A percentile compares a stretch with the other conserved stretches of the same genome.
Conservation (phyloP, 2,329 filamentous ascomycete genomes). For the Huntiella omanensis region DNA sequence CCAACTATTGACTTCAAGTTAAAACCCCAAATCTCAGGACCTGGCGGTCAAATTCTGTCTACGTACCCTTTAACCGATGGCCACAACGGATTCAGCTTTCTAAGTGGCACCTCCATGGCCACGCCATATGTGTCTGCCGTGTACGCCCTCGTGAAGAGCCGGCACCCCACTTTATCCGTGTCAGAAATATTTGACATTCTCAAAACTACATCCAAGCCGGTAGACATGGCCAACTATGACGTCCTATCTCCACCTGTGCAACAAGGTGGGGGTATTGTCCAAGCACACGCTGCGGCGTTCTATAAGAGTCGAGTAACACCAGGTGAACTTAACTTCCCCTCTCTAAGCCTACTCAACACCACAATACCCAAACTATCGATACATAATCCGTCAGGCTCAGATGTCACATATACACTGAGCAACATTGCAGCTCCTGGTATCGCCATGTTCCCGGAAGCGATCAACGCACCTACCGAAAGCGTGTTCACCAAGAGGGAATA, state of each 20-base stretch:
- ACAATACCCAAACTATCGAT: background rate
- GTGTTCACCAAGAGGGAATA: background rate
- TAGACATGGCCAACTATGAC: conserved; percentile 15
- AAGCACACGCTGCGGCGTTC: conserved; percentile 16
- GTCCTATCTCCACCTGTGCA: conserved; percentile 17
- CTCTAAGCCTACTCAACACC: background rate
- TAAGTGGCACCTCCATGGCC: conserved; percentile 37
- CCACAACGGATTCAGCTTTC: conserved; percentile 17
- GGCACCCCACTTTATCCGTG: conserved; percentile 15
- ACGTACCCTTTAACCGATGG: conserved; percentile 14
- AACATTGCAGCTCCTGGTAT: conserved; percentile 1
- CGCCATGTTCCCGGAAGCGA: conserved; percentile 4
- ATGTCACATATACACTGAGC: background rate
- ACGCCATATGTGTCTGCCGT: conserved; percentile 33
- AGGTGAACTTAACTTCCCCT: background rate
- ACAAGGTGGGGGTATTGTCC: conserved; percentile 20
- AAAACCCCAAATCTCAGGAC: conserved; percentile 18
- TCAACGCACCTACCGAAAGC: background rate
- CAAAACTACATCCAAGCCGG: conserved; percentile 16
- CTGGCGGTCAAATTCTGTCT: conserved; percentile 19
- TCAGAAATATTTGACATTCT: conserved; percentile 17
- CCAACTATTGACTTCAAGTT: conserved; percentile 14
- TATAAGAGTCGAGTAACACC: background rate
- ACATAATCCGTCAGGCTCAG: conserved; percentile 3
- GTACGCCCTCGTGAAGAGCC: conserved; percentile 23